These are phyloP conservation scores for Phytophthora sojae DNA, from an alignment of 352 stramenopile species.

Conservation along the genomic window DNA sequence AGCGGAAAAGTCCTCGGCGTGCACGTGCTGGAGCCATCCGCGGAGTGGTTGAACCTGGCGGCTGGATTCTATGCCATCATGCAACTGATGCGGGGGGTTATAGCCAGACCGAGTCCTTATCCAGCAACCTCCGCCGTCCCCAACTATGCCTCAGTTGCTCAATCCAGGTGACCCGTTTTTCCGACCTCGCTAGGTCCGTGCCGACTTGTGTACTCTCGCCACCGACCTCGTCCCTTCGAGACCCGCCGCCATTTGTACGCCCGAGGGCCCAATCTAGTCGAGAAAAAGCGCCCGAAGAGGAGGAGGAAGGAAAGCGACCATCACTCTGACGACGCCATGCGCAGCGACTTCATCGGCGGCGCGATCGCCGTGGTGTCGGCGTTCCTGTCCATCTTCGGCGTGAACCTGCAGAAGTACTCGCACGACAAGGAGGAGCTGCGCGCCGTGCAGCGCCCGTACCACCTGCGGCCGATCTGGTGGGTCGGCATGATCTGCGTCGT, in stretches of 20 bases:
- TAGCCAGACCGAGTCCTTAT: not conserved
- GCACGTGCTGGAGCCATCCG: conserved; percentile 13
- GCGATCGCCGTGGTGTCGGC: conserved; percentile 78
- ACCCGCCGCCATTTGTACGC: not conserved
- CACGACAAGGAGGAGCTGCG: conserved; percentile 87
- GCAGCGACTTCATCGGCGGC: conserved; percentile 66
- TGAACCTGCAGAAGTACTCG: conserved; percentile 93
- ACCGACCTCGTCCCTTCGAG: conserved; percentile 29
- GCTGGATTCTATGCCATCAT: conserved; percentile 30
- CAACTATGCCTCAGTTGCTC: conserved; percentile 1
- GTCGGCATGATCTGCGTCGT: conserved; percentile 90
- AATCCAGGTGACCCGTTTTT: conserved; percentile 15
- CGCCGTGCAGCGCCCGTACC: conserved; percentile 78
- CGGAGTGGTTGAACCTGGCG: conserved; percentile 23
- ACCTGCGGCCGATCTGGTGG: conserved; percentile 87
- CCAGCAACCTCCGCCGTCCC: not conserved
- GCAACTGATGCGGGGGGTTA: conserved; percentile 30
- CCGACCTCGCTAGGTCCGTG: conserved; percentile 13
- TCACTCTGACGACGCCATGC: conserved; percentile 22
- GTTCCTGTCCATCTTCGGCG: conserved; percentile 89
- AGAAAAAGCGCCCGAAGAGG: conserved; percentile 16
- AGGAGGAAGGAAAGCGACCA: conserved; percentile 1
- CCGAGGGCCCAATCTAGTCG: conserved; percentile 9
- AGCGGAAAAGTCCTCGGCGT: conserved; percentile 2
- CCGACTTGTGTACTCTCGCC: conserved; percentile 5